Evolutionary conservation across 257 asterid species (phyloP).

Genomic region (Coffea eugenioides): DNA sequence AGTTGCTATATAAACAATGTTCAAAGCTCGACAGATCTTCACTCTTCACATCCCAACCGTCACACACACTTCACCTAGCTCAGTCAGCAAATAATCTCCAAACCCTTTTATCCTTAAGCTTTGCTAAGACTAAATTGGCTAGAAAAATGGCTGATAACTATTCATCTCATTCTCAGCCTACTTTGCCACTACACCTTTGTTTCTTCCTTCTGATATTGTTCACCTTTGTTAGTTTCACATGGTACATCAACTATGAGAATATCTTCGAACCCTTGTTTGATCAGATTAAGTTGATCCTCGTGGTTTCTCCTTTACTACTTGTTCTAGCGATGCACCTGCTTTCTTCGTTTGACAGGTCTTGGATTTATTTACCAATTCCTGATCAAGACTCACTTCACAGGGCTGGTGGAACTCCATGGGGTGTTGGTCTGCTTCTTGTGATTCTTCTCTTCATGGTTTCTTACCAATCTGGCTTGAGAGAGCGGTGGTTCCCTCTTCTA

Average conservation of each 20-base stretch:
- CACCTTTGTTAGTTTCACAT: slow-evolving; percentile 61
- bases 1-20: slow-evolving; percentile 17
- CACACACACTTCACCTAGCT: neutral
- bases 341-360: slow-evolving; percentile 38
- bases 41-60: neutral
- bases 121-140: neutral
- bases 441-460: slow-evolving; percentile 82
- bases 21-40: neutral
- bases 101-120: neutral
- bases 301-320: slow-evolving; percentile 70
- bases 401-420: slow-evolving; percentile 90
- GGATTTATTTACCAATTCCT: slow-evolving; percentile 48
- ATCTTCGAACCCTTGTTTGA: slow-evolving; percentile 67
- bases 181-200: slow-evolving; percentile 61
- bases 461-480: slow-evolving; percentile 72
- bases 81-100: neutral
- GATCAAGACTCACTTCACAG: slow-evolving; percentile 61
- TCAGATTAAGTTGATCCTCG: slow-evolving; percentile 54
- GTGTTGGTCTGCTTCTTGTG: slow-evolving; percentile 68
- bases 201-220: slow-evolving; percentile 63
- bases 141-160: slow-evolving; percentile 42
- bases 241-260: slow-evolving; percentile 76
- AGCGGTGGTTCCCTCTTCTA: slow-evolving; percentile 79
- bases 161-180: slow-evolving; percentile 27
- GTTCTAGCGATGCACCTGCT: slow-evolving; percentile 60